These are phyloP conservation scores for Glaciozyma martinii DNA, from an alignment of 768 basidiomycete species.

Conservation along the genomic window DNA sequence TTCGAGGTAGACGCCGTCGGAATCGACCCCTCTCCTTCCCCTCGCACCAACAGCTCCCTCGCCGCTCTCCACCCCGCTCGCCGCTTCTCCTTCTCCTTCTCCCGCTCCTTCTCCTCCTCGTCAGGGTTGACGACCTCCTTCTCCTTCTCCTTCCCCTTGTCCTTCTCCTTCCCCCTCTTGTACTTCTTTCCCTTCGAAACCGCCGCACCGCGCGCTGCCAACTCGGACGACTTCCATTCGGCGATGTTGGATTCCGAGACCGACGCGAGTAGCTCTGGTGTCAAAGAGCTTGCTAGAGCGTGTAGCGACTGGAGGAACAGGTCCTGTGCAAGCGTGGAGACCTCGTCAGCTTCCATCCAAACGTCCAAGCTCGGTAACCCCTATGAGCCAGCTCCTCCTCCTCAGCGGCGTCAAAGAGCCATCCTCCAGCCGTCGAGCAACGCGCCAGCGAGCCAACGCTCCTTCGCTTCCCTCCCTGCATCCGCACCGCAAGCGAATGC, in stretches of 20 bases:
- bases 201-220: background rate
- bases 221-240: background rate
- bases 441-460: no score
- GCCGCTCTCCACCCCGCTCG: background rate
- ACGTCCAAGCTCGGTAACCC: background rate
- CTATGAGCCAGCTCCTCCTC: background rate
- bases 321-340: background rate
- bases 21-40: background rate
- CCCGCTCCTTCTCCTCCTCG: background rate
- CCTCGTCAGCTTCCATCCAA: background rate
- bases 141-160: background rate
- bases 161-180: background rate
- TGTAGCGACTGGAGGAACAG: background rate
- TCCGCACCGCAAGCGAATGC: no score
- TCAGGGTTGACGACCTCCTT: no score
- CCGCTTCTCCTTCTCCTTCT: background rate
- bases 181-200: no score
- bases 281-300: constrained; percentile 1
- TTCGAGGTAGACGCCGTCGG: no score
- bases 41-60: background rate
- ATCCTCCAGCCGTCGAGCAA: background rate
- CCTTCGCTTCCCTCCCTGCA: no score
- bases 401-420: background rate
- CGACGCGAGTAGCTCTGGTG: background rate
- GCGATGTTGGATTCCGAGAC: background rate